Evolutionary conservation across 2,329 filamentous ascomycete species (phyloP).

Genomic region (Ilyonectria mors-panacis): DNA sequence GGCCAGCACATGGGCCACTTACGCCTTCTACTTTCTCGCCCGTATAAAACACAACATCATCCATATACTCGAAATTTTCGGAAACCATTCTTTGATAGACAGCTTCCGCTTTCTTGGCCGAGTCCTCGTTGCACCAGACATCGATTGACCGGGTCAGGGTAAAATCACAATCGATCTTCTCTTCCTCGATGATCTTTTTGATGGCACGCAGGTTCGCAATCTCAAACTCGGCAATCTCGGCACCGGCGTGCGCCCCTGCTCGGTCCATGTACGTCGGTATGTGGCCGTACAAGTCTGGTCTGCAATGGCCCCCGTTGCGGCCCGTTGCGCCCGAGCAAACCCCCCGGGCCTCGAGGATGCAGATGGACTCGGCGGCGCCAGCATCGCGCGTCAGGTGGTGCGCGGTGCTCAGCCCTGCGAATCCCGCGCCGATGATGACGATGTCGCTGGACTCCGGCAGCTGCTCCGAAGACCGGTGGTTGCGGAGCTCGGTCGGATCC

Average conservation of each 20-base stretch:
- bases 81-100: slow-evolving; percentile 2
- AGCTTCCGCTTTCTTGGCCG: slow-evolving; percentile 1
- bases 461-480: background rate
- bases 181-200: background rate
- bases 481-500: background rate
- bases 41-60: background rate
- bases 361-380: background rate
- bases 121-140: background rate
- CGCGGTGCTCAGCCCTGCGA: background rate
- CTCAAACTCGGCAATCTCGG: slow-evolving; percentile 3
- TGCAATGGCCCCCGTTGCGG: background rate
- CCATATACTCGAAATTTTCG: slow-evolving; percentile 1
- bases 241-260: background rate
- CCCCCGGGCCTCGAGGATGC: background rate
- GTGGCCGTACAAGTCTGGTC: background rate
- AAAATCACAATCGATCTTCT: background rate
- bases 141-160: background rate
- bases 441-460: background rate
- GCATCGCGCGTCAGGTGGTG: background rate
- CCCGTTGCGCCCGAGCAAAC: background rate
- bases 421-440: background rate
- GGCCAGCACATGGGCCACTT: background rate
- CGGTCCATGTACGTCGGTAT: background rate
- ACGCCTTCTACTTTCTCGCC: background rate
- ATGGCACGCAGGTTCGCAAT: slow-evolving; percentile 1